Evolutionary conservation across 2,329 filamentous ascomycete species (phyloP).

Genomic region (Sarocladiaceae sp.): DNA sequence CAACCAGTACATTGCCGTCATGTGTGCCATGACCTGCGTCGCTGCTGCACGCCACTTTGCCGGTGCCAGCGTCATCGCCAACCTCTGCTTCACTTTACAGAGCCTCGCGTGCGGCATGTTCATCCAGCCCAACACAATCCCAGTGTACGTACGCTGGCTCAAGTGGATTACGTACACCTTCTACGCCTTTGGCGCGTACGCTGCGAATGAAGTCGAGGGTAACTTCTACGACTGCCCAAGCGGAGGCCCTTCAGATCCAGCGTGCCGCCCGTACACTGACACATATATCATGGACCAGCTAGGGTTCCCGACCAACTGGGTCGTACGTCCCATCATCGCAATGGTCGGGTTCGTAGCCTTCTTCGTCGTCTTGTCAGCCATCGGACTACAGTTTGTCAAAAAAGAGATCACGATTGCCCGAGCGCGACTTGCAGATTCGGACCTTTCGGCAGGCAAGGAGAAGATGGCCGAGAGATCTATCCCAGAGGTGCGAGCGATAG

Average conservation of each 20-base stretch:
- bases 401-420: constrained; percentile 66
- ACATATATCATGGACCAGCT: constrained; percentile 62
- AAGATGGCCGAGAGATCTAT: constrained; percentile 52
- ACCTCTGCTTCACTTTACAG: constrained; percentile 66
- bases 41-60: constrained; percentile 61
- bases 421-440: constrained; percentile 50
- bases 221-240: constrained; percentile 69
- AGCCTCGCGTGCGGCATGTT: constrained; percentile 73
- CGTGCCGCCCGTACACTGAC: constrained; percentile 63
- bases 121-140: constrained; percentile 65
- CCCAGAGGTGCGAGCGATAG: constrained; percentile 51
- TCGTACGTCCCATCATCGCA: constrained; percentile 58
- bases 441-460: constrained; percentile 64
- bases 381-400: constrained; percentile 58
- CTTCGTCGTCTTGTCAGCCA: constrained; percentile 54
- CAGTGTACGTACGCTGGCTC: constrained; percentile 71
- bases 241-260: constrained; percentile 56
- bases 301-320: constrained; percentile 57
- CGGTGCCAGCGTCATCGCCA: constrained; percentile 64
- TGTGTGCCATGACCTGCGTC: constrained; percentile 63
- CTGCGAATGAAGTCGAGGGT: constrained; percentile 65
- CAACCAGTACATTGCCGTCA: constrained; percentile 68
- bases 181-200: constrained; percentile 66
- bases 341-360: constrained; percentile 55
- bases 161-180: constrained; percentile 63